Base-by-base conservation (phyloP, 164 flowering plant species). In the Buxus sempervirens region DNA sequence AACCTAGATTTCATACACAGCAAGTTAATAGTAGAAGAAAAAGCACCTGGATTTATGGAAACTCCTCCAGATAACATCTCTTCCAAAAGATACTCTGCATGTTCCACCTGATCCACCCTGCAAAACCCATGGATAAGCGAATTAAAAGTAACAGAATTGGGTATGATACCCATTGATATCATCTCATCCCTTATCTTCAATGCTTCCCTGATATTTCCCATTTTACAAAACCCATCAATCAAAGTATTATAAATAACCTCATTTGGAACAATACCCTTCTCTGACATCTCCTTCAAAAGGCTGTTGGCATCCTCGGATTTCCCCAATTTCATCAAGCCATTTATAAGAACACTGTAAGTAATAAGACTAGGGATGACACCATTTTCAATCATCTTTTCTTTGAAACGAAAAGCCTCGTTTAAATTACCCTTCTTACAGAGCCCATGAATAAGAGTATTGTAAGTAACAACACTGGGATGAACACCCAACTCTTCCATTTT, bases 391-490 rank as follows among this genome's bases (percentile, higher is more conserved):
- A 91, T 91, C 72, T 72, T 81, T 75, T 81, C 81, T 78, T 81
- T 89, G 7, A 80, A 79, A 68, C 49, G 73, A 70, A 85, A 81
- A 42, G 90, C 93, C 63, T 81, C 84, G 65, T 81, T 81, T 32
- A 81, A 32, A 70, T 80, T 65, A 19, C 89, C 88, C 19, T 54
- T 73, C 65, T 76, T 82, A 70, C 90, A 86, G 0, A 89, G 77
- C 22, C 96, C 96, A 69, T 88, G 70, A 66, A 91, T 83, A 10
- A 91, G 58, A 63, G 77, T 89, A 71, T 91, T 91, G 69, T 88
- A 89, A 53, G 83, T 83, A 62, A 88, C 82, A 27, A 82, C 90
- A 71, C 74, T 86, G 0, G 93, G 89, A 62, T 72, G 56, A 64
- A 88, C 57, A 14, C 89, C 85, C 68, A 70, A 57, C 55, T 70